Percentiles rank a stretch among this genome's conserved stretches.
Evolutionary conservation across 768 basidiomycete species (phyloP).

Genomic region (Pisolithus sp.): DNA sequence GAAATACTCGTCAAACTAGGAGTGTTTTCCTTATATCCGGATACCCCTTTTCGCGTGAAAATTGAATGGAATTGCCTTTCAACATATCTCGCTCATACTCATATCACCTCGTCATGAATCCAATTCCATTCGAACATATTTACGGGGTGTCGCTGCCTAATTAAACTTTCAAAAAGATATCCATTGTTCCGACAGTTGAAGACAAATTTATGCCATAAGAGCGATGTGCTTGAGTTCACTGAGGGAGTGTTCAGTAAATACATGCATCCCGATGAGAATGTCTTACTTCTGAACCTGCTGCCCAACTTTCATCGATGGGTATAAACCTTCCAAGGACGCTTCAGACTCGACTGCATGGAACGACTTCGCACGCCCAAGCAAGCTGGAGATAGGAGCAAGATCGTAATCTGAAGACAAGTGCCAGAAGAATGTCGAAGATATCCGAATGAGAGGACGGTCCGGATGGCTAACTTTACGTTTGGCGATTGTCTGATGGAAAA

Average conservation of each 20-base stretch:
- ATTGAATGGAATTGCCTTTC: background rate
- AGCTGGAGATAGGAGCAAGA: constrained; percentile 54
- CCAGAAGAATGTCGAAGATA: constrained; percentile 96
- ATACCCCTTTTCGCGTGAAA: constrained; percentile 21
- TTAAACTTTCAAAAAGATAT: background rate
- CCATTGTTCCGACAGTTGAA: too few species aligned
- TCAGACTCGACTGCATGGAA: constrained; percentile 30
- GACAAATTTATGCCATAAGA: constrained; percentile 52
- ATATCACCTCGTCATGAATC: constrained; percentile 21
- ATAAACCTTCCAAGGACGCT: constrained; percentile 35
- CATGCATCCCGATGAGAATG: background rate
- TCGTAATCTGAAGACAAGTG: constrained; percentile 83
- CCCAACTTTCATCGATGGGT: constrained; percentile 75
- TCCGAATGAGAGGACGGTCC: constrained; percentile 84
- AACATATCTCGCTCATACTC: background rate
- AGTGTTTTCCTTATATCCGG: constrained; percentile 68
- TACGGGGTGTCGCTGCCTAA: background rate
- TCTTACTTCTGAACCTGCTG: constrained; percentile 79
- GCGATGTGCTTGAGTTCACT: constrained; percentile 82
- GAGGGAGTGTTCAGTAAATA: constrained; percentile 7
- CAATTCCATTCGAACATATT: constrained; percentile 29
- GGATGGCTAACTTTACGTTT: constrained; percentile 52
- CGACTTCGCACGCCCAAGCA: constrained; percentile 44
- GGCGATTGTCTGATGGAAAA: constrained; percentile 48
- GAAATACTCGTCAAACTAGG: constrained; percentile 87